Conservation (phyloP, 306 rosid genomes). For the Quercus berberidifolia region DNA sequence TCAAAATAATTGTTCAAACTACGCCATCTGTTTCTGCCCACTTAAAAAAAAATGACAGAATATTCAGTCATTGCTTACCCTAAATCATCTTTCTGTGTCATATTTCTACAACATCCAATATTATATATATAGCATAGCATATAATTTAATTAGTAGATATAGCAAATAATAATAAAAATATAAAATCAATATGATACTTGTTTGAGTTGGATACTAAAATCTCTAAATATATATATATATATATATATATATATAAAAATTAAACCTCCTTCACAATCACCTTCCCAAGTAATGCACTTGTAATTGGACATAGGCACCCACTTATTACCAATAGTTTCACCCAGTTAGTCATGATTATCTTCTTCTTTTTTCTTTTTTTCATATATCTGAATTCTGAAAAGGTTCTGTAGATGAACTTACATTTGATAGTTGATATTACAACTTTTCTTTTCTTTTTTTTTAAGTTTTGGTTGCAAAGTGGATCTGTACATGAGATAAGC, state of each 20-base stretch:
- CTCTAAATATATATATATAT: too few relatives aligned
- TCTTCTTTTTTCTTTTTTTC: too few relatives aligned
- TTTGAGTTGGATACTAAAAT: too few relatives aligned
- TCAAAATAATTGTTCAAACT: background rate
- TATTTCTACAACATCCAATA: too few relatives aligned
- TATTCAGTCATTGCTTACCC: background rate
- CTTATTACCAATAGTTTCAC: background rate
- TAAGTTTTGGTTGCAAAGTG: background rate
- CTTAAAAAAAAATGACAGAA: background rate
- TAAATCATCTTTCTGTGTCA: background rate
- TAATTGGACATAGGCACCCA: background rate
- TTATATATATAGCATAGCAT: too few relatives aligned
- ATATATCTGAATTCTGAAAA: too few relatives aligned
- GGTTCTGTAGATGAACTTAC: too few relatives aligned
- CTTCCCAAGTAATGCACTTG: background rate
- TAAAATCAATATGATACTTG: too few relatives aligned
- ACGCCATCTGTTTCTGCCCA: background rate
- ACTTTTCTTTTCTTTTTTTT: background rate
- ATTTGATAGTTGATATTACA: too few relatives aligned
- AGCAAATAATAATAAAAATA: too few relatives aligned
- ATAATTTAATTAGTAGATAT: too few relatives aligned
- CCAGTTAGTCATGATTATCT: background rate
- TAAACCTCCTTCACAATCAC: background rate
- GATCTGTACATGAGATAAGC: too few relatives aligned
- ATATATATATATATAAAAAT: background rate